Conservation (phyloP, 1,284 basidiomycete species). For the Trametes sp. region DNA sequence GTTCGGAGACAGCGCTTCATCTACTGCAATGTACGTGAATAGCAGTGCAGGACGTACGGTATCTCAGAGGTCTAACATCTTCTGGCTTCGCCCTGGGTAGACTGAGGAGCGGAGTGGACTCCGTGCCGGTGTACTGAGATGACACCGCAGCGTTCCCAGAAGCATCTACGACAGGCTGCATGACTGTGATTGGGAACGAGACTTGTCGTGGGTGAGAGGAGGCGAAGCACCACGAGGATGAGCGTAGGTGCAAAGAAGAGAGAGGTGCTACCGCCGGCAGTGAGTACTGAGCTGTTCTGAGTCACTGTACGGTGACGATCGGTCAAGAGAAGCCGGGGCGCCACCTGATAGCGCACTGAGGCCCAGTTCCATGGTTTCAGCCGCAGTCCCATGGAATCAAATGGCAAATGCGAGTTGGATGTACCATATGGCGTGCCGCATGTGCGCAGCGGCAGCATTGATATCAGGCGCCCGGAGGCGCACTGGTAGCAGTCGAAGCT, state of each 20-base stretch:
- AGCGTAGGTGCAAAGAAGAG: neutral
- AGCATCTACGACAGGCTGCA: conserved; percentile 1
- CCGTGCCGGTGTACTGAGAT: neutral
- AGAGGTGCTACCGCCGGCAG: neutral
- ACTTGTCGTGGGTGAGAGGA: too few relatives aligned
- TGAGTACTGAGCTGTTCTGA: neutral
- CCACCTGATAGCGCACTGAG: neutral
- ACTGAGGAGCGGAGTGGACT: neutral
- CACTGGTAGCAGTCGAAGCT: neutral
- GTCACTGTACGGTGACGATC: neutral
- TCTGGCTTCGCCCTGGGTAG: neutral
- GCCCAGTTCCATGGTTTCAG: too few relatives aligned
- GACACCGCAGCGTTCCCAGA: neutral
- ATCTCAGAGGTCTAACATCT: conserved; percentile 11
- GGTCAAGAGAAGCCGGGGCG: neutral
- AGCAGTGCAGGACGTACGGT: neutral
- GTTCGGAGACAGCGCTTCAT: neutral
- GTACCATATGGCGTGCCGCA: neutral
- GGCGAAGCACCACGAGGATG: neutral
- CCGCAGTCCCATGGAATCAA: too few relatives aligned
- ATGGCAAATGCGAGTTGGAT: too few relatives aligned
- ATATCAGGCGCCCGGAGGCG: neutral
- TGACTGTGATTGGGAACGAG: neutral
- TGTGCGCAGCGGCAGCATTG: neutral
- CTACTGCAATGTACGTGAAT: neutral